Percentiles rank a stretch among this genome's conserved stretches.
These are phyloP conservation scores for Mycosarcoma mackinlayi DNA, from an alignment of 1,284 basidiomycete species.

Conservation along the genomic window DNA sequence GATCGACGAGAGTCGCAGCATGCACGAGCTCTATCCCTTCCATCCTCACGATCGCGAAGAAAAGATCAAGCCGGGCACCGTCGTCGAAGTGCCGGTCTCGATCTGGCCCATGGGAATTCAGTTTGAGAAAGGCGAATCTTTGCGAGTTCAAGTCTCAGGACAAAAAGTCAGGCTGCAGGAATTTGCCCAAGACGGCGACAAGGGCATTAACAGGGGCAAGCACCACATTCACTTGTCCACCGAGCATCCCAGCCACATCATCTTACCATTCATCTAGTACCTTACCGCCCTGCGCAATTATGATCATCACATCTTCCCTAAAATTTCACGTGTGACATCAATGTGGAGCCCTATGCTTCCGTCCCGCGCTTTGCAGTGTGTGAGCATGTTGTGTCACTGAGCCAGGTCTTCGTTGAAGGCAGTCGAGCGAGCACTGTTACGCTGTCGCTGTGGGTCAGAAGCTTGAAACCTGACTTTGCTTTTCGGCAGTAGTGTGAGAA, in stretches of 20 bases:
- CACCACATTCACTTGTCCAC: conserved; percentile 1
- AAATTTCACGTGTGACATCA: no score
- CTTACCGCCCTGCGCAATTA: background rate
- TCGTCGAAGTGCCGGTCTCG: conserved; percentile 5
- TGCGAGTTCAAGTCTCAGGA: conserved; percentile 4
- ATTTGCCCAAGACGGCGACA: background rate
- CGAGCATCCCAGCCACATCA: conserved; percentile 5
- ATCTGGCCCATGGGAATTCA: conserved; percentile 10
- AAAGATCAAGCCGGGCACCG: background rate
- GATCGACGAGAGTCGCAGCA: conserved; percentile 6
- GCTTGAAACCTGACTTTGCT: no score
- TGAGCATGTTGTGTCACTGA: no score
- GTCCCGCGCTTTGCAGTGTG: no score
- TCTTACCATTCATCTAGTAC: conserved; percentile 2
- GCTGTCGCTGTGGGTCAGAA: no score
- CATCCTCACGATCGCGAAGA: conserved; percentile 12
- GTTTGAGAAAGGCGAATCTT: conserved; percentile 8
- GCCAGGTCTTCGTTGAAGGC: no score
- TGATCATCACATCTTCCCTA: no score
- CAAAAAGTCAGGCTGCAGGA: conserved; percentile 1
- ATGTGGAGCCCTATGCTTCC: no score
- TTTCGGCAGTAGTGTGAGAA: no score
- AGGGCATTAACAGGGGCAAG: conserved; percentile 11
- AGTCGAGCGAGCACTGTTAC: no score
- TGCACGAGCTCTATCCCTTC: conserved; percentile 10